Evolutionary conservation across 805 yeast species (phyloP).

Genomic region (Isabelozyma pseudorhagii): DNA sequence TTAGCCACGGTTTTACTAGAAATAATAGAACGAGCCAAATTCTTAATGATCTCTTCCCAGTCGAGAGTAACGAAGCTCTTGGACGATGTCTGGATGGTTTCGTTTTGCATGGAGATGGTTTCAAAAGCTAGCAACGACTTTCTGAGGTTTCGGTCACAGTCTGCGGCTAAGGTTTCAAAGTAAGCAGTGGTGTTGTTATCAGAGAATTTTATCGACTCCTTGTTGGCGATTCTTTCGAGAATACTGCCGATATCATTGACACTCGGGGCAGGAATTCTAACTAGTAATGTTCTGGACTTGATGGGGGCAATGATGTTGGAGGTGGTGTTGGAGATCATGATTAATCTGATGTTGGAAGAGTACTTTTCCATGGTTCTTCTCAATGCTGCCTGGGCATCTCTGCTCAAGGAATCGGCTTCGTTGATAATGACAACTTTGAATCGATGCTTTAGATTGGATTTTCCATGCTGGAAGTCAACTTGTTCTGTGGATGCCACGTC

Average conservation of each 20-base stretch:
- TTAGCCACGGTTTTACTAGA: constrained; percentile 63
- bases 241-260: constrained; percentile 54
- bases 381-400: constrained; percentile 95
- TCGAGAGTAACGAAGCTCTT: constrained; percentile 61
- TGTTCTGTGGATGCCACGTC: constrained; percentile 95
- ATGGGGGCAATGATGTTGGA: constrained; percentile 93
- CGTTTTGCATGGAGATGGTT: constrained; percentile 72
- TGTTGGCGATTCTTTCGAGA: constrained; percentile 50
- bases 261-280: constrained; percentile 85
- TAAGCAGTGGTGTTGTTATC: constrained; percentile 34
- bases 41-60: constrained; percentile 81
- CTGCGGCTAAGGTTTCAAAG: constrained; percentile 50
- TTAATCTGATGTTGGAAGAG: constrained; percentile 79
- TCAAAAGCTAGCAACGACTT: constrained; percentile 77
- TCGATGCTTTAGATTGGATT: constrained; percentile 44
- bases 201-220: constrained; percentile 49
- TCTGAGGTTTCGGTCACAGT: constrained; percentile 70
- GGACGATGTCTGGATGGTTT: constrained; percentile 40
- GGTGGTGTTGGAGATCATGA: constrained; percentile 83
- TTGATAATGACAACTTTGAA: constrained; percentile 83
- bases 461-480: constrained; percentile 67
- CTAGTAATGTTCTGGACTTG: constrained; percentile 82
- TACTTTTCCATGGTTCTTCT: constrained; percentile 96
- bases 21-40: constrained; percentile 57
- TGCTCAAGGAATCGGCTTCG: constrained; percentile 83